phyloP scores from a whole-genome alignment of 73 alveolate species.

The Paramecium caudatum region DNA sequence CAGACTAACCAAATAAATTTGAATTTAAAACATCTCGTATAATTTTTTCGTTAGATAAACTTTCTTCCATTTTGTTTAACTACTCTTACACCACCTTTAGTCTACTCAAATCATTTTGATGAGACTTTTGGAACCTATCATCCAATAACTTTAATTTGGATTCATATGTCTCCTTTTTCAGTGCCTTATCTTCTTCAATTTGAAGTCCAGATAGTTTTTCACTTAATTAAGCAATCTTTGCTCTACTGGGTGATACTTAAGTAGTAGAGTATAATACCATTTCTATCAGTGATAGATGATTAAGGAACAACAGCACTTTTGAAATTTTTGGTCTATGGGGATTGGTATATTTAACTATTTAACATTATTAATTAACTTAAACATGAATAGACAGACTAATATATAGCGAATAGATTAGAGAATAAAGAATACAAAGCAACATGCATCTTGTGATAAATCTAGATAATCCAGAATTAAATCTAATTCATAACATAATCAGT shows the following conservation, averaged over 20 bases:
- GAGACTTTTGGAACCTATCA: conserved; percentile 34
- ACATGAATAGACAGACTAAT: not conserved
- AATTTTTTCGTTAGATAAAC: conserved; percentile 36
- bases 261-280: not conserved
- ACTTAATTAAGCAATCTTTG: conserved; percentile 50
- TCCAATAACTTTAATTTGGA: conserved; percentile 25
- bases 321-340: conserved; percentile 33
- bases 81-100: conserved; percentile 1
- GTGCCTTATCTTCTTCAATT: conserved; percentile 59
- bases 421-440: not conserved
- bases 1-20: not conserved
- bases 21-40: conserved; percentile 40
- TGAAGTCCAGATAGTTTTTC: conserved; percentile 47
- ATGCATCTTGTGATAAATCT: not conserved
- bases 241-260: conserved; percentile 59
- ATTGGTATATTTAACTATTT: conserved; percentile 19
- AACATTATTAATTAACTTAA: conserved; percentile 12
- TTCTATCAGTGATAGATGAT: conserved; percentile 37
- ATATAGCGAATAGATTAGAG: not conserved
- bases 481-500: no score
- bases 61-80: conserved; percentile 50
- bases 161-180: conserved; percentile 60
- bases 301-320: conserved; percentile 15
- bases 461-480: no score
- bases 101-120: conserved; percentile 32